Conservation (phyloP, 164 flowering plant genomes). For the Warburgia ugandensis region DNA sequence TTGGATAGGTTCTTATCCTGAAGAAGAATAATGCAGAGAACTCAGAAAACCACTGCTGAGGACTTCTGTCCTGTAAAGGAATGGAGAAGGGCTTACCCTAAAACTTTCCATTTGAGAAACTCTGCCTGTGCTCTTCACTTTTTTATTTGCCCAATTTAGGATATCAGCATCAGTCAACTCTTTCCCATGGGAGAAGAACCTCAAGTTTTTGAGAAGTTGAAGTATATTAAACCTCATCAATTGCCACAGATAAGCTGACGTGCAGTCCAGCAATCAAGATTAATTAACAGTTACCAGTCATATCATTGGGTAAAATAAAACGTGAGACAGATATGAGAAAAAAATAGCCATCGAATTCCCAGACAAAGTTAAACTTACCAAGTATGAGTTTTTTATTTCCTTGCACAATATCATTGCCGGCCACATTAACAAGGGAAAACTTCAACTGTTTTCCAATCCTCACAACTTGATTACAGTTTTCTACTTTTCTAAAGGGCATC, state of each 20-base stretch:
- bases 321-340: too few species aligned
- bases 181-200: conserved; percentile 64
- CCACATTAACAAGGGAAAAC: conserved; percentile 79
- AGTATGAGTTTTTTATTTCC: conserved; percentile 92
- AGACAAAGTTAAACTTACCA: conserved; percentile 55
- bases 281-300: too few species aligned
- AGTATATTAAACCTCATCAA: conserved; percentile 86
- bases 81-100: too few species aligned
- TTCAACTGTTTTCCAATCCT: conserved; percentile 70
- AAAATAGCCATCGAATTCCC: too few species aligned
- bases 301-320: too few species aligned
- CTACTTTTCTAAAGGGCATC: conserved; percentile 96
- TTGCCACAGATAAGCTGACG: conserved; percentile 94
- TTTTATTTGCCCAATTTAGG: conserved; percentile 72
- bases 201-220: conserved; percentile 78
- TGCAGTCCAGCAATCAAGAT: too few species aligned
- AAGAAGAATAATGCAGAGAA: too few species aligned
- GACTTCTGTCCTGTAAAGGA: too few species aligned
- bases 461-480: conserved; percentile 88
- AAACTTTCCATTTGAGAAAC: conserved; percentile 74
- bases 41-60: too few species aligned
- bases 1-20: conserved; percentile 80
- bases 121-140: conserved; percentile 65
- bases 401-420: conserved; percentile 86
- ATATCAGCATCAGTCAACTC: conserved; percentile 82